phyloP scores from a whole-genome alignment of 2,329 filamentous ascomycete genomes.

The Rhynchosporium graminicola region DNA sequence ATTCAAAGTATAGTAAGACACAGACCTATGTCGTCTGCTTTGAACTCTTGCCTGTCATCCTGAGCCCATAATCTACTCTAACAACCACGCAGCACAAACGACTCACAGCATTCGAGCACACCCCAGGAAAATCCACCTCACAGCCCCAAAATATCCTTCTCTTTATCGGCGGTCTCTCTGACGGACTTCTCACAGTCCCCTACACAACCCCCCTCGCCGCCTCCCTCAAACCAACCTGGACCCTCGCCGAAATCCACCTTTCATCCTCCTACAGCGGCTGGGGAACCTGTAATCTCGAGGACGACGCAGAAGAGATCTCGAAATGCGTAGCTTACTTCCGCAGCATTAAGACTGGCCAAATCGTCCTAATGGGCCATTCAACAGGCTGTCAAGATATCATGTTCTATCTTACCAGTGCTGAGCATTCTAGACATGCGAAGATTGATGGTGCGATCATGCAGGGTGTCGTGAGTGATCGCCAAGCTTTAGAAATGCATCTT shows the following conservation, averaged over 20 bases:
- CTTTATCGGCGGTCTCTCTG: constrained; percentile 56
- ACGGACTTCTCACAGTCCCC: constrained; percentile 51
- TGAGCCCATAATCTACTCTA: background rate
- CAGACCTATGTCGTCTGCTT: background rate
- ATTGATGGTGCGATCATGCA: constrained; percentile 67
- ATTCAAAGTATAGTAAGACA: background rate
- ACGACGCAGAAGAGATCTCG: constrained; percentile 52
- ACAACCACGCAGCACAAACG: constrained; percentile 29
- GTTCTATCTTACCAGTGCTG: constrained; percentile 55
- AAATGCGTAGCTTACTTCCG: constrained; percentile 52
- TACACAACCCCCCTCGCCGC: constrained; percentile 48
- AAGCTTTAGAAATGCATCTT: constrained; percentile 49
- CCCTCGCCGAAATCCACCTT: constrained; percentile 48
- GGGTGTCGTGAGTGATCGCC: constrained; percentile 64
- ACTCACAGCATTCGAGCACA: constrained; percentile 41
- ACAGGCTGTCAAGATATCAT: constrained; percentile 70
- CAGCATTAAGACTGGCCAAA: constrained; percentile 47
- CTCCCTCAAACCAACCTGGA: constrained; percentile 44
- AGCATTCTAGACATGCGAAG: constrained; percentile 41
- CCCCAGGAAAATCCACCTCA: constrained; percentile 23
- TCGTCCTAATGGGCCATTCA: constrained; percentile 70
- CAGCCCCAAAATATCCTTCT: constrained; percentile 48
- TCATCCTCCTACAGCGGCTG: constrained; percentile 44
- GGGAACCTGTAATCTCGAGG: constrained; percentile 48
- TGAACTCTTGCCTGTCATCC: no score